Percentiles rank a stretch among this genome's conserved stretches.
Evolutionary conservation across 352 stramenopile genomes (phyloP).

Genomic region (Nothophytophthora sp.): DNA sequence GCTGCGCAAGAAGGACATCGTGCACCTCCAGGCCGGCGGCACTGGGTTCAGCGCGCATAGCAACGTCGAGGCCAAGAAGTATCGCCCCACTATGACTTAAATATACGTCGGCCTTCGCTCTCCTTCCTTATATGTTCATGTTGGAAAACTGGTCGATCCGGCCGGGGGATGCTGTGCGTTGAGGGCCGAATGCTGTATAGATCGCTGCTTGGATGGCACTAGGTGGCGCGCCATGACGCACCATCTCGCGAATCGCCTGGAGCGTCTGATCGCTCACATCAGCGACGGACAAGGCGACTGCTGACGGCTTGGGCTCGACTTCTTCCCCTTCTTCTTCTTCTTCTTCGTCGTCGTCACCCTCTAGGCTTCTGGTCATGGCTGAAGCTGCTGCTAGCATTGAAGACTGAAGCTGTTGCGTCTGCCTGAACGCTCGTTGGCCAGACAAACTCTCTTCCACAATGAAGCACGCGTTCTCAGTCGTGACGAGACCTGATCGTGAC

Average conservation of each 20-base stretch:
- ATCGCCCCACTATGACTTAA: slow-evolving; percentile 83
- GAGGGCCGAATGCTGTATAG: slow-evolving; percentile 41
- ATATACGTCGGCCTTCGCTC: too few relatives aligned
- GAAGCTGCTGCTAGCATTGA: slow-evolving; percentile 4
- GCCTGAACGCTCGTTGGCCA: slow-evolving; percentile 2
- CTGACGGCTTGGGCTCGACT: background rate
- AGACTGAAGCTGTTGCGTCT: slow-evolving; percentile 20
- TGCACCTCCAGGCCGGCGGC: slow-evolving; percentile 72
- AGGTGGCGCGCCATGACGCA: slow-evolving; percentile 29
- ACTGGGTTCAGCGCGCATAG: slow-evolving; percentile 86
- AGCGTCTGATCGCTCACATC: slow-evolving; percentile 58
- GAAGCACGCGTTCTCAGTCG: slow-evolving; percentile 22
- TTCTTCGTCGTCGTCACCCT: background rate
- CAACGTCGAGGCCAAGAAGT: slow-evolving; percentile 88
- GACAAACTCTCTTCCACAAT: slow-evolving; percentile 42
- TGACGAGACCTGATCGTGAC: slow-evolving; percentile 17
- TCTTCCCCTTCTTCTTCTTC: background rate
- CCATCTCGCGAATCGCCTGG: slow-evolving; percentile 46
- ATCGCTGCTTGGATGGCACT: slow-evolving; percentile 42
- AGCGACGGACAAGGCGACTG: slow-evolving; percentile 42
- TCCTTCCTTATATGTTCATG: slow-evolving; percentile 35
- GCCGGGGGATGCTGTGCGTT: slow-evolving; percentile 34
- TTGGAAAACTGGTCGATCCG: slow-evolving; percentile 48
- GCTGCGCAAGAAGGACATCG: slow-evolving; percentile 85
- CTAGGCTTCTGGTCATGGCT: background rate